Evolutionary conservation across 345 rosid genomes (phyloP).

Genomic region (Salix caprea): DNA sequence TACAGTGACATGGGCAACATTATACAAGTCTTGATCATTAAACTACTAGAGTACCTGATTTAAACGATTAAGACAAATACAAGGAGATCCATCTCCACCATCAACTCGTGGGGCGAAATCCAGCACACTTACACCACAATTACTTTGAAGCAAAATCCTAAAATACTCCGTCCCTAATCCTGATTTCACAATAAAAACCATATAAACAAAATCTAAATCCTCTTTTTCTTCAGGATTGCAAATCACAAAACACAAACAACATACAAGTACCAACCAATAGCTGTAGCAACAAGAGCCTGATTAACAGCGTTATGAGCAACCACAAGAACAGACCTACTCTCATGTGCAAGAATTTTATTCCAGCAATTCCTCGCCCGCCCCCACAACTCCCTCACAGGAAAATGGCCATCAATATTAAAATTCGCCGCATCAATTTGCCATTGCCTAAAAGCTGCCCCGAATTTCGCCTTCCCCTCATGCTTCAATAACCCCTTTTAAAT

Average conservation of each 20-base stretch:
- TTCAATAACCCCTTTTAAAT: constrained; percentile 65
- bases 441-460: constrained; percentile 64
- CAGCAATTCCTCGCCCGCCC: constrained; percentile 70
- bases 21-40: neutral
- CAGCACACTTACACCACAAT: constrained; percentile 87
- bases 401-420: constrained; percentile 78
- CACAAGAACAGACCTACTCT: constrained; percentile 78
- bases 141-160: constrained; percentile 86
- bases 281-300: constrained; percentile 86
- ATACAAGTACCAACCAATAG: constrained; percentile 51
- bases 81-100: constrained; percentile 67
- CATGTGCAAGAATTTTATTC: constrained; percentile 62
- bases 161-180: constrained; percentile 81
- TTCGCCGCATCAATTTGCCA: constrained; percentile 87
- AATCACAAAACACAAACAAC: neutral
- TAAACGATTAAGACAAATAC: constrained; percentile 74
- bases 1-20: neutral
- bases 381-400: constrained; percentile 90
- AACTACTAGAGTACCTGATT: constrained; percentile 55
- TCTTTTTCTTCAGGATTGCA: no score
- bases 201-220: constrained; percentile 1
- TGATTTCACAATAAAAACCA: constrained; percentile 18
- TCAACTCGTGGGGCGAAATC: constrained; percentile 67
- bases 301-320: constrained; percentile 97
- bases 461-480: constrained; percentile 77